Base-by-base conservation (phyloP, 2,329 filamentous ascomycete genomes). In the Xylaria sp. region DNA sequence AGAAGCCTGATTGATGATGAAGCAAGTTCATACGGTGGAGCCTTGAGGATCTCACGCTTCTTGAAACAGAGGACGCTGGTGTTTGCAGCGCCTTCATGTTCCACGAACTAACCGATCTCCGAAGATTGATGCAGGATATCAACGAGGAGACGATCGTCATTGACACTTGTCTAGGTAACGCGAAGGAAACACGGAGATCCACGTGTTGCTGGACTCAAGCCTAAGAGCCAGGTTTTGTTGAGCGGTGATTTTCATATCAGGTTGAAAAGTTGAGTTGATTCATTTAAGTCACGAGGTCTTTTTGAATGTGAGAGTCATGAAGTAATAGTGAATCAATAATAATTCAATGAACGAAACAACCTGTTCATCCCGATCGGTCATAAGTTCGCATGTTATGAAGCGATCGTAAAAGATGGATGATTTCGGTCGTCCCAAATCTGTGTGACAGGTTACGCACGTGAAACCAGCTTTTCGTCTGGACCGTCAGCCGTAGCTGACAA, bases 71-170 rank as follows among this genome's bases (percentile, higher is more conserved):
- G 16, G 75, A 75, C 57, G 73, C 76, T 57, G 52, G 78, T 8
- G 72, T 75, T 18, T 77, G 76, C 59, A 76, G 76, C 61, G 74
- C 74, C 7, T 70, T 78, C 35, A 67, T 73, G 10, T 71, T 78
- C 53, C 76, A 79, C 65, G 78, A 78, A 60, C 65, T 78, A 10
- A 66, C 65, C 42, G 68, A 74, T 59, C 64, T 78, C 5, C 58
- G 58, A 4, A 55, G 62, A 18, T 65, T 79, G 8, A 66, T 76
- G 18, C 53, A 53, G 2, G 64, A 74, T 59, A 68, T 77, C 8
- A 16, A 6, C 13, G n/a, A 51, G 51, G 5, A 58, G 30, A 7
- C 3, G 37, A 8, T 9, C 37, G 23, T 30, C 5, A 30, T 42
- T 42, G 37, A 42, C 37, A 42, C 11, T 42, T 30, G 23, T 30